Percentiles rank a stretch among this genome's conserved stretches.
phyloP scores from a whole-genome alignment of 2,329 filamentous ascomycete genomes.

The Ceratocystis harringtonii region DNA sequence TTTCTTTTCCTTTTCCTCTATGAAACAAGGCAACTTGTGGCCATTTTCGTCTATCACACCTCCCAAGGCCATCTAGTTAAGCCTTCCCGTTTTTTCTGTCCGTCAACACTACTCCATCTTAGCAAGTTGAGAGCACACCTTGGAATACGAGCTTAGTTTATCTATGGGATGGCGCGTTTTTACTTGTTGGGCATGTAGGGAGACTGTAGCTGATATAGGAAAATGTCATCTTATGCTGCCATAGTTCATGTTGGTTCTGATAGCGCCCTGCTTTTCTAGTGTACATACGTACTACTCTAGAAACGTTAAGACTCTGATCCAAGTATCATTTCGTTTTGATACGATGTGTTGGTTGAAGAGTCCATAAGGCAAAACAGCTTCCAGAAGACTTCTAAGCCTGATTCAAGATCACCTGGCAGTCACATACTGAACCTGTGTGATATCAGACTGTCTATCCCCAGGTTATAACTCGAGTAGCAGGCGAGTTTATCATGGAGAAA shows the following conservation, averaged over 20 bases:
- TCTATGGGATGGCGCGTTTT: no score
- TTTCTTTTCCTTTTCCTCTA: no score
- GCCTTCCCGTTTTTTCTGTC: no score
- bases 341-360: neutral
- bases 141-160: no score
- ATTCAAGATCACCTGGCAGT: neutral
- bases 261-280: neutral
- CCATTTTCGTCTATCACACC: no score
- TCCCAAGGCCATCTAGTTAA: no score
- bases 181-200: no score
- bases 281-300: neutral
- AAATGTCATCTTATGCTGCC: neutral
- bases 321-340: neutral
- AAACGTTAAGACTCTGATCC: neutral
- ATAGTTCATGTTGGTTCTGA: neutral
- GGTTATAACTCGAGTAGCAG: neutral
- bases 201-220: no score
- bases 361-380: neutral
- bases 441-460: neutral
- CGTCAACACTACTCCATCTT: no score
- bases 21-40: no score
- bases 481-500: neutral
- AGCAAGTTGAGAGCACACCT: no score
- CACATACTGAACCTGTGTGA: neutral
- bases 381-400: neutral